Conservation (phyloP, 345 rosid genomes). For the Ricinus communis region DNA sequence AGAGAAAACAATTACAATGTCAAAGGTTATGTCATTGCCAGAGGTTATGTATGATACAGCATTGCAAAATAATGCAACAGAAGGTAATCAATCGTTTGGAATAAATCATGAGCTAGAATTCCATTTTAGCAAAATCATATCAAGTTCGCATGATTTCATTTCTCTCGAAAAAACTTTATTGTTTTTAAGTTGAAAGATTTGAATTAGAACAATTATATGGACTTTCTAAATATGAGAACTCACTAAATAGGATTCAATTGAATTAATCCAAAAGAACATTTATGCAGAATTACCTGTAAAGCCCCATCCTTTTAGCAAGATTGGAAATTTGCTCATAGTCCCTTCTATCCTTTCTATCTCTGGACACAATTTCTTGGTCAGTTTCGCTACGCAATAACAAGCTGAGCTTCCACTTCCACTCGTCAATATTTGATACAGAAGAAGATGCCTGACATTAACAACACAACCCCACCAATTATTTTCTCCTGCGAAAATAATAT, state of each 20-base stretch:
- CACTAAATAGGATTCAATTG: background rate
- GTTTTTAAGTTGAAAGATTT: too few species aligned
- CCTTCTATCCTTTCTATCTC: constrained; percentile 91
- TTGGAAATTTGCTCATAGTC: constrained; percentile 89
- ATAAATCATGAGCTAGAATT: too few species aligned
- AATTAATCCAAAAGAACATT: too few species aligned
- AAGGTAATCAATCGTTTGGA: too few species aligned
- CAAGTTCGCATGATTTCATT: too few species aligned
- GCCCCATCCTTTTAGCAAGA: constrained; percentile 91
- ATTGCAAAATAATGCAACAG: too few species aligned
- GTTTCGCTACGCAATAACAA: constrained; percentile 66
- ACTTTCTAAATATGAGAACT: background rate
- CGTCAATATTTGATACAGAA: constrained; percentile 86
- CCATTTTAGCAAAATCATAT: too few species aligned
- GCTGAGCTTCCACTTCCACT: constrained; percentile 98
- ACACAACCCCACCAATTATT: background rate
- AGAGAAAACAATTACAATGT: too few species aligned
- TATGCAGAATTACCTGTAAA: constrained; percentile 53
- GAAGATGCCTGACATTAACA: constrained; percentile 70
- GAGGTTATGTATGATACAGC: too few species aligned
- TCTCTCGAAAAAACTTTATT: too few species aligned
- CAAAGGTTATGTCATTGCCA: too few species aligned
- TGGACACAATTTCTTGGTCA: constrained; percentile 83
- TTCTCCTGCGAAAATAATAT: background rate
- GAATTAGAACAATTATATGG: background rate